Evolutionary conservation across 495 filamentous ascomycete genomes (phyloP).

Genomic region (Xylaria palmicola): DNA sequence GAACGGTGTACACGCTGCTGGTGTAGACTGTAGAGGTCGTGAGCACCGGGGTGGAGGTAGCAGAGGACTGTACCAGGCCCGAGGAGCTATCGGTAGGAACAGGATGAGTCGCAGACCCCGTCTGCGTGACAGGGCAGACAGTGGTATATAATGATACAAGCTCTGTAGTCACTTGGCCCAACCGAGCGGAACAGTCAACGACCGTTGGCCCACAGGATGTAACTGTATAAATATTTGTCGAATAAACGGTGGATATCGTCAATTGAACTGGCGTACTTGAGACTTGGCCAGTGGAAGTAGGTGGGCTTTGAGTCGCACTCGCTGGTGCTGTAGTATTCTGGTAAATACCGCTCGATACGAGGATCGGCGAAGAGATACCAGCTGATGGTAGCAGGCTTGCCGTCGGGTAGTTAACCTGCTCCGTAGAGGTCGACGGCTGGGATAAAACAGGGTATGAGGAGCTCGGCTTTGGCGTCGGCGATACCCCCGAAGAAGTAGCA

Average conservation of each 20-base stretch:
- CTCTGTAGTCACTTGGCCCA: constrained; percentile 54
- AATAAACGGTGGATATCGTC: constrained; percentile 60
- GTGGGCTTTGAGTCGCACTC: neutral
- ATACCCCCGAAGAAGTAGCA: neutral
- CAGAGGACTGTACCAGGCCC: constrained; percentile 18
- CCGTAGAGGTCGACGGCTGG: neutral
- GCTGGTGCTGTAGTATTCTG: constrained; percentile 15
- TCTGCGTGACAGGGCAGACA: constrained; percentile 53
- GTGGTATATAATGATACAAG: constrained; percentile 61
- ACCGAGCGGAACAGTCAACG: constrained; percentile 57
- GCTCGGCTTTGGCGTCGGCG: neutral
- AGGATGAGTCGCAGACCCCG: constrained; percentile 24
- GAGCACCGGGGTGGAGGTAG: constrained; percentile 30
- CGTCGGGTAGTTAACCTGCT: neutral
- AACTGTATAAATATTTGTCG: constrained; percentile 57
- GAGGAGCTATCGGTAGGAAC: constrained; percentile 18
- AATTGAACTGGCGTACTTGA: constrained; percentile 30
- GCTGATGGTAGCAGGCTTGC: constrained; percentile 8
- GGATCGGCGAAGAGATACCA: constrained; percentile 13
- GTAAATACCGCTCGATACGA: constrained; percentile 16
- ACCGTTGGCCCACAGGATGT: constrained; percentile 57
- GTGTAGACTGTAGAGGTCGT: constrained; percentile 56
- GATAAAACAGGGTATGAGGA: neutral
- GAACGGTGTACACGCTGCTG: constrained; percentile 53
- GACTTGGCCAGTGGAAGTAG: constrained; percentile 37